These are phyloP conservation scores for Paratrypanosoma confusum DNA, from an alignment of 208 protist genomes.

Conservation along the genomic window DNA sequence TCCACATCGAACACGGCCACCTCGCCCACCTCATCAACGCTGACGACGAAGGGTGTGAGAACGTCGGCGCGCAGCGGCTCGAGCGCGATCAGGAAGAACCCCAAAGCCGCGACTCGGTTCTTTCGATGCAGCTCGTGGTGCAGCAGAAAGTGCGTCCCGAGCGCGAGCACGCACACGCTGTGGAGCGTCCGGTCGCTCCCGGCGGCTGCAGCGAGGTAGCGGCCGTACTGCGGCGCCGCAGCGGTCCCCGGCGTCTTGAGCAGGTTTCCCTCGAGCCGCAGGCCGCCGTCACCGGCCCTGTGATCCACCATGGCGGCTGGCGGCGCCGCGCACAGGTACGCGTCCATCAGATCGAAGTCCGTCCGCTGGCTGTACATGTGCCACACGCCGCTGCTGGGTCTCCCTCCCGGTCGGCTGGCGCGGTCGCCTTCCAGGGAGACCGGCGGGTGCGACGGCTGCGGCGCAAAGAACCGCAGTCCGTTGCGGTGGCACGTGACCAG, in stretches of 20 bases:
- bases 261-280: too few species aligned
- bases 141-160: constrained; percentile 40
- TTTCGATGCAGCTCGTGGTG: constrained; percentile 35
- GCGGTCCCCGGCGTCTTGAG: neutral
- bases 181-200: constrained; percentile 41
- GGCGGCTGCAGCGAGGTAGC: constrained; percentile 40
- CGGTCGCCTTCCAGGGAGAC: neutral
- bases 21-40: constrained; percentile 54
- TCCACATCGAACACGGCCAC: constrained; percentile 54
- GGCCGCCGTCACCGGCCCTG: too few species aligned
- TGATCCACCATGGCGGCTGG: too few species aligned
- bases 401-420: neutral
- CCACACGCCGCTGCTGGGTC: constrained; percentile 22
- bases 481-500: constrained; percentile 33
- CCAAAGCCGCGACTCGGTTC: constrained; percentile 33
- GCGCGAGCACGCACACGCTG: constrained; percentile 58
- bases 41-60: constrained; percentile 35
- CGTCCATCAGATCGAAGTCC: constrained; percentile 28
- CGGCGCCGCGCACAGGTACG: constrained; percentile 30
- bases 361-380: constrained; percentile 19
- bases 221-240: constrained; percentile 24
- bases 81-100: constrained; percentile 32
- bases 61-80: constrained; percentile 10
- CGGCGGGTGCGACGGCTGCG: neutral
- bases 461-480: constrained; percentile 25